phyloP scores from a whole-genome alignment of 2,329 filamentous ascomycete genomes.

The Eurotiales sp. region DNA sequence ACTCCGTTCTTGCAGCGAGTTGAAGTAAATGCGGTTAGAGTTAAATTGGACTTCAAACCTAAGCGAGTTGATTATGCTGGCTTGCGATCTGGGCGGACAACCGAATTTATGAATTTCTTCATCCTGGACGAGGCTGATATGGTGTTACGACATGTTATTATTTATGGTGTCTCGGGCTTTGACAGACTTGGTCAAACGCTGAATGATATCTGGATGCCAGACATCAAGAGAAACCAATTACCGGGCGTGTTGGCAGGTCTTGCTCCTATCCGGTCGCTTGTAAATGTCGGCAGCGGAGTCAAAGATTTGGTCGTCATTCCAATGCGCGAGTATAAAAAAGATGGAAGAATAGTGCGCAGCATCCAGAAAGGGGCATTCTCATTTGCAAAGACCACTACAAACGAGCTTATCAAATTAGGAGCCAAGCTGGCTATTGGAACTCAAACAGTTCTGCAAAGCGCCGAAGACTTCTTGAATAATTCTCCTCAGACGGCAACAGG shows the following conservation, averaged over 20 bases:
- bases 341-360: constrained; percentile 85
- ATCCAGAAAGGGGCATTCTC: constrained; percentile 85
- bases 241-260: constrained; percentile 84
- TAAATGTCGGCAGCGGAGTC: constrained; percentile 85
- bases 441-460: constrained; percentile 84
- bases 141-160: constrained; percentile 79
- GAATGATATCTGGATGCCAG: constrained; percentile 95
- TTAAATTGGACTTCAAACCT: constrained; percentile 94
- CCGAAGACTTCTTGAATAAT: constrained; percentile 72
- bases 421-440: constrained; percentile 94
- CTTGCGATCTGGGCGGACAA: constrained; percentile 86
- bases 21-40: constrained; percentile 76
- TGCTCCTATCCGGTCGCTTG: constrained; percentile 82
- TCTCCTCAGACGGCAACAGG: constrained; percentile 20
- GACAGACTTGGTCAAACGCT: constrained; percentile 84
- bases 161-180: constrained; percentile 88
- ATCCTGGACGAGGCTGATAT: constrained; percentile 86
- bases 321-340: constrained; percentile 87
- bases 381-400: constrained; percentile 90
- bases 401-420: constrained; percentile 87
- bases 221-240: constrained; percentile 84
- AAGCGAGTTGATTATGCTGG: constrained; percentile 96
- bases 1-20: constrained; percentile 84
- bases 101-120: constrained; percentile 98
- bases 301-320: constrained; percentile 84